A percentile compares a stretch with the other conserved stretches of the same genome.
Conservation (phyloP, 495 filamentous ascomycete genomes). For the Aspergillus bertholletiae region DNA sequence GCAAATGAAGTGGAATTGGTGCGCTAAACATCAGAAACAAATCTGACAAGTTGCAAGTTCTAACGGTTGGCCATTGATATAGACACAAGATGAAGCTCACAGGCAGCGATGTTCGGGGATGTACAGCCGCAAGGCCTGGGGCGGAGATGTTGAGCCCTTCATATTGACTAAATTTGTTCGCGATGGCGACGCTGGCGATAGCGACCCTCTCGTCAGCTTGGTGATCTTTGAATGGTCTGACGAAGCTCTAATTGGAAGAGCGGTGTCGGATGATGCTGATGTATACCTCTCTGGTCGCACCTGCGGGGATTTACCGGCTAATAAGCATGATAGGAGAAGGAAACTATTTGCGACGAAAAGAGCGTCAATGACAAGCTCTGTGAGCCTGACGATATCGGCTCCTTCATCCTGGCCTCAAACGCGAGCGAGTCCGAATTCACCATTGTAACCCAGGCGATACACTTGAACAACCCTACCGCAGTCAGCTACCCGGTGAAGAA, state of each 20-base stretch:
- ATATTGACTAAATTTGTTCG: slow-evolving; percentile 80
- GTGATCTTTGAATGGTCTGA: slow-evolving; percentile 95
- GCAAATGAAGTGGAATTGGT: slow-evolving; percentile 64
- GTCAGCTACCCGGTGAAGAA: slow-evolving; percentile 79
- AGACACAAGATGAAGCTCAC: slow-evolving; percentile 75
- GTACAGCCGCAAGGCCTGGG: slow-evolving; percentile 90
- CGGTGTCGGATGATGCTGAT: slow-evolving; percentile 28
- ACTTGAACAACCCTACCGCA: slow-evolving; percentile 70
- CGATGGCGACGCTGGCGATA: slow-evolving; percentile 47
- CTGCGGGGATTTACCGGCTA: slow-evolving; percentile 11
- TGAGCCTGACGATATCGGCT: slow-evolving; percentile 68
- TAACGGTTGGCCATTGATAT: slow-evolving; percentile 9
- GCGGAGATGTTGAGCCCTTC: slow-evolving; percentile 81
- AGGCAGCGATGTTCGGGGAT: slow-evolving; percentile 92
- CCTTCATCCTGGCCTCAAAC: slow-evolving; percentile 77
- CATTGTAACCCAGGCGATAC: slow-evolving; percentile 75
- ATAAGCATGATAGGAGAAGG: slow-evolving; percentile 42
- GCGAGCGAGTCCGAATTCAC: slow-evolving; percentile 64
- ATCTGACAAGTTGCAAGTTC: slow-evolving; percentile 4
- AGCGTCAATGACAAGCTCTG: slow-evolving; percentile 67
- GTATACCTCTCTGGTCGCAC: slow-evolving; percentile 18
- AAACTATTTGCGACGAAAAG: slow-evolving; percentile 72
- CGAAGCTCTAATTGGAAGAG: slow-evolving; percentile 67
- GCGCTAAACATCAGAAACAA: slow-evolving; percentile 20
- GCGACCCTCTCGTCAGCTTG: slow-evolving; percentile 75